A percentile compares a stretch with the other conserved stretches of the same genome.
These are phyloP conservation scores for Daldinia sp. DNA, from an alignment of 2,329 filamentous ascomycete genomes.

Conservation along the genomic window DNA sequence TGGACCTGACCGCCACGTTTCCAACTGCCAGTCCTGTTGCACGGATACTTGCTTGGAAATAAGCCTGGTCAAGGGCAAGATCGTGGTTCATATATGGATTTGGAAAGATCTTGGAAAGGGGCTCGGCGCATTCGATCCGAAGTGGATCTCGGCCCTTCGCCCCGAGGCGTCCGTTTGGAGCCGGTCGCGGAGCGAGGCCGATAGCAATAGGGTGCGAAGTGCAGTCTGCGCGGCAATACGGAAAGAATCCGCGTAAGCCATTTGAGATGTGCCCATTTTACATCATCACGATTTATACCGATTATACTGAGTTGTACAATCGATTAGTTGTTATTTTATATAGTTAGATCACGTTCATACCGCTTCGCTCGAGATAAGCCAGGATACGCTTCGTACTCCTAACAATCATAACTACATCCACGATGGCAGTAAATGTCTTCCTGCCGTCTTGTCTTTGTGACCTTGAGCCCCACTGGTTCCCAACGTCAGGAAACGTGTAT, in stretches of 20 bases:
- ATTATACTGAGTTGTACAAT: too few relatives aligned
- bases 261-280: not conserved
- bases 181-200: not conserved
- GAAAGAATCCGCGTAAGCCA: not conserved
- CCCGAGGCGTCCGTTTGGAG: not conserved
- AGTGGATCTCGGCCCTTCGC: constrained; percentile 28
- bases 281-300: not conserved
- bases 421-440: too few relatives aligned
- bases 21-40: constrained; percentile 19
- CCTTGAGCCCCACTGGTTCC: too few relatives aligned
- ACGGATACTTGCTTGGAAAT: constrained; percentile 18
- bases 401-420: too few relatives aligned
- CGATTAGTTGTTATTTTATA: too few relatives aligned
- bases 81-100: constrained; percentile 19
- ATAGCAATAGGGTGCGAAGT: not conserved
- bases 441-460: too few relatives aligned
- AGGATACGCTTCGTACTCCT: too few relatives aligned
- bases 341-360: too few relatives aligned
- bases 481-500: too few relatives aligned
- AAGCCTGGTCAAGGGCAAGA: constrained; percentile 23
- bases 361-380: too few relatives aligned
- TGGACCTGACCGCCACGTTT: constrained; percentile 10
- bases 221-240: constrained; percentile 3
- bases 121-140: constrained; percentile 17
- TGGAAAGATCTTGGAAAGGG: constrained; percentile 27